phyloP scores from a whole-genome alignment of 2,329 filamentous ascomycete genomes.

The Stachybotrys chartarum region DNA sequence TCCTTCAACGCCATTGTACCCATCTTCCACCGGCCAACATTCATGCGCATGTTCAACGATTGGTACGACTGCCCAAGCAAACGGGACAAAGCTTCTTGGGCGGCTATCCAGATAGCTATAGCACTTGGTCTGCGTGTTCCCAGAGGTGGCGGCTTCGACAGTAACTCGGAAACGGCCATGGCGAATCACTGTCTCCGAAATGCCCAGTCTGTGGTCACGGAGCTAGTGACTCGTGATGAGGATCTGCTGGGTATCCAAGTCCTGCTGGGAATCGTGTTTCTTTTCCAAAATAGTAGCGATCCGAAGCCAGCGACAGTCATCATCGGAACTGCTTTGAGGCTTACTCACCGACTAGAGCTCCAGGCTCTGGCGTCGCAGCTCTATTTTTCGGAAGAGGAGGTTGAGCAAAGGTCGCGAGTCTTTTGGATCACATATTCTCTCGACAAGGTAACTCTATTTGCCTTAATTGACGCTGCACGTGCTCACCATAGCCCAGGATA shows the following conservation, averaged over 20 bases:
- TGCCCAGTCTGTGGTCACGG: constrained; percentile 28
- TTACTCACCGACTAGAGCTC: constrained; percentile 27
- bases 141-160: constrained; percentile 9
- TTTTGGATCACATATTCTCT: constrained; percentile 35
- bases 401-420: constrained; percentile 25
- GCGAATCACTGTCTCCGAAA: constrained; percentile 26
- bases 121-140: constrained; percentile 26
- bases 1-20: constrained; percentile 27
- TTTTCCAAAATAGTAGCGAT: constrained; percentile 29
- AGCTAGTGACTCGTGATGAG: constrained; percentile 27
- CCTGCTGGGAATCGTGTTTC: constrained; percentile 27
- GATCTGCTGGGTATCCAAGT: constrained; percentile 31
- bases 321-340: constrained; percentile 28
- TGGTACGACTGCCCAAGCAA: constrained; percentile 22
- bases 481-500: constrained; percentile 11
- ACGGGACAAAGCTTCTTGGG: constrained; percentile 22
- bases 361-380: constrained; percentile 20
- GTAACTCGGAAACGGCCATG: constrained; percentile 9
- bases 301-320: constrained; percentile 28
- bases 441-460: constrained; percentile 24
- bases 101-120: constrained; percentile 30
- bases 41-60: constrained; percentile 25
- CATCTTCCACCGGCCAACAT: constrained; percentile 26
- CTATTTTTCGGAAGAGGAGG: constrained; percentile 18
- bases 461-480: not conserved